Conservation (phyloP, 2,329 filamentous ascomycete genomes). For the Cadophora luteo-olivacea region DNA sequence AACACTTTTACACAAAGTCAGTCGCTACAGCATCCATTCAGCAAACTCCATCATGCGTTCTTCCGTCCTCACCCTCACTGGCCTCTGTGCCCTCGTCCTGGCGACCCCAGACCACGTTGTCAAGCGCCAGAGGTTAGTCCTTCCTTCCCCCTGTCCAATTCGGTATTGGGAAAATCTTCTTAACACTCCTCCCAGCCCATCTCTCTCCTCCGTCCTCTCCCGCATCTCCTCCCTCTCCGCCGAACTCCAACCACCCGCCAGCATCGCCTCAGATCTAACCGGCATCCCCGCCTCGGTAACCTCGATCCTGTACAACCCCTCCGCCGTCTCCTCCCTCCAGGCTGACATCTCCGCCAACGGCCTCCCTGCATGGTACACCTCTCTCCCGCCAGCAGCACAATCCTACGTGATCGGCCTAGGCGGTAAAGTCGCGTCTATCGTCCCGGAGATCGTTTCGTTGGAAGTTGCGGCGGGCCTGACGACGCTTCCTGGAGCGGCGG, state of each 20-base stretch:
- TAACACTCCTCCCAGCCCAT: neutral
- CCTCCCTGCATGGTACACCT: neutral
- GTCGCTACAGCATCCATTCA: neutral
- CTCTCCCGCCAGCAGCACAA: neutral
- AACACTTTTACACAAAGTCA: neutral
- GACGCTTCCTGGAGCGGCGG: neutral
- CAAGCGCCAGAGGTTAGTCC: neutral
- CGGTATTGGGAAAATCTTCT: no score
- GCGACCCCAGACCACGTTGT: conserved; percentile 13
- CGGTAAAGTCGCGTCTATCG: neutral
- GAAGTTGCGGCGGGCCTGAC: neutral
- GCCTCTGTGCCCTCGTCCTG: conserved; percentile 21
- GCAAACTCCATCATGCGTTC: conserved; percentile 20
- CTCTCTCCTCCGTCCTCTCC: conserved; percentile 20
- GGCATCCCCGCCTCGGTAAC: conserved; percentile 24
- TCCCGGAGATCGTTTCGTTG: neutral
- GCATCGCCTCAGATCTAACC: conserved; percentile 19
- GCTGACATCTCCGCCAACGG: neutral
- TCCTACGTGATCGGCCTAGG: neutral
- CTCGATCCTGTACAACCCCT: conserved; percentile 21
- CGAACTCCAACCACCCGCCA: conserved; percentile 15
- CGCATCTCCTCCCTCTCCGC: conserved; percentile 23
- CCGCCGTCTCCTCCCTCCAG: conserved; percentile 18
- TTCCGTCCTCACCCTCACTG: conserved; percentile 21
- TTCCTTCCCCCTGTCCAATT: neutral